Base-by-base conservation (phyloP, 116 monocot genomes). In the Zostera marina region DNA sequence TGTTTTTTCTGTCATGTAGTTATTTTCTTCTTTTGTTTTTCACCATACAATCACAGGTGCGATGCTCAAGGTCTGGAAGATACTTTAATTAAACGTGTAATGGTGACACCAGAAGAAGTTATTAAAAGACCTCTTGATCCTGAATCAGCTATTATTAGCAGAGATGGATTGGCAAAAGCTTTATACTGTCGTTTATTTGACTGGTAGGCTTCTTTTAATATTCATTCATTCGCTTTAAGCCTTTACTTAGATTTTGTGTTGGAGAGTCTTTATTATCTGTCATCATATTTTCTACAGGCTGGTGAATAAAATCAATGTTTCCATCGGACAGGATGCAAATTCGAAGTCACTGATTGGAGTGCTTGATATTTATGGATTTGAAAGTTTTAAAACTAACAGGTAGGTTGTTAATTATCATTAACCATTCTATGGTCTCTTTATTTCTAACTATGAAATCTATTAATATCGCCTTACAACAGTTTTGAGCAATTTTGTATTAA, bases 321-420 rank as follows among this genome's bases (percentile, higher is more conserved):
- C 85, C 9, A 85, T 85, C 55, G 85, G 85, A 41, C 85, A 85
- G 64, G 85, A 85, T 64, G 65, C 77, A 43, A 77, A 68, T 46
- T 85, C 85, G 3, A 80, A 74, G 42, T 62, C 74, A 20, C 53
- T 80, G 40, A 85, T 85, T 77, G 85, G 85, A 44, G 85, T 85
- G 54, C 85, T 85, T 72, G 85, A 85, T 66, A 85, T 85, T 49
- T 85, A 85, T 72, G 85, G 85, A 1, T 85, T 85, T 72, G 85
- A 85, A 68, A 85, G 85, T 70, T 85, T 85, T 67, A 80, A 85
- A 70, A 61, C 62, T 49, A 85, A 85, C 39, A 85, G 85, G 85
- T 75, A 60, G 60, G 22, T 15, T 45, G 14, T 45, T 45, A 14
- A 45, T 11, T 11, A 14, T 14, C 10, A 45, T 2, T 32, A 32